Percentiles rank a stretch among this genome's conserved stretches.
Evolutionary conservation across 441 rosid species (phyloP).

Genomic region (Populus trichocarpa): DNA sequence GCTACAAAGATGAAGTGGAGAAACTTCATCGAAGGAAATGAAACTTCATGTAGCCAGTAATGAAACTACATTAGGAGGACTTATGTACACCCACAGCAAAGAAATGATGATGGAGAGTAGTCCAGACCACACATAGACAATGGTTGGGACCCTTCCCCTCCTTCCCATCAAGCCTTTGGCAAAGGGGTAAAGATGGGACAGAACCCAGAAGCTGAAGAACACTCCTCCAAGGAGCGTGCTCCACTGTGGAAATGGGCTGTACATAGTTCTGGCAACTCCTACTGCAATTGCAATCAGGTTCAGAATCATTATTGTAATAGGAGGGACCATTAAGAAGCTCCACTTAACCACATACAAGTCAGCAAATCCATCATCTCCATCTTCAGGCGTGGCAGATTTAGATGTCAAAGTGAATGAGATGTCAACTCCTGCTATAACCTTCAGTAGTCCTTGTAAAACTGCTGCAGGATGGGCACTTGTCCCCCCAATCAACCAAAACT

Average conservation of each 20-base stretch:
- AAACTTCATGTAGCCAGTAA: slow-evolving; percentile 42
- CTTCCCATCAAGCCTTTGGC: slow-evolving; percentile 76
- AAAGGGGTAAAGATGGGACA: slow-evolving; percentile 64
- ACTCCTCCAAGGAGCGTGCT: slow-evolving; percentile 67
- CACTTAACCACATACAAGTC: slow-evolving; percentile 55
- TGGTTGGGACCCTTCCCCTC: slow-evolving; percentile 59
- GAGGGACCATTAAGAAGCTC: slow-evolving; percentile 67
- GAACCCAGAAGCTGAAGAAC: slow-evolving; percentile 75
- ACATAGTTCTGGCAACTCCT: slow-evolving; percentile 51
- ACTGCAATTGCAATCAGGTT: slow-evolving; percentile 56
- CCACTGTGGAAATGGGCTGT: slow-evolving; percentile 61
- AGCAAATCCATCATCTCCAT: slow-evolving; percentile 56
- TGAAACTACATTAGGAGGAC: slow-evolving; percentile 30
- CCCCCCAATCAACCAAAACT: slow-evolving; percentile 71
- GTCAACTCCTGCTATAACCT: slow-evolving; percentile 67
- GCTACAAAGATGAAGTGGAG: too few species aligned
- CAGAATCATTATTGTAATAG: slow-evolving; percentile 55
- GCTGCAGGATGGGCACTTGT: slow-evolving; percentile 77
- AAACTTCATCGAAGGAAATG: slow-evolving; percentile 43
- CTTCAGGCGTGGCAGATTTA: slow-evolving; percentile 51
- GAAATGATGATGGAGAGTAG: slow-evolving; percentile 48
- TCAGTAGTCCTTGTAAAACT: slow-evolving; percentile 56
- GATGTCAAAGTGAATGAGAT: slow-evolving; percentile 66
- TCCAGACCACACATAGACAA: slow-evolving; percentile 64
- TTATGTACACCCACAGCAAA: slow-evolving; percentile 53